These are phyloP conservation scores for Trypanosoma mega DNA, from an alignment of 208 protist species.

Conservation along the genomic window DNA sequence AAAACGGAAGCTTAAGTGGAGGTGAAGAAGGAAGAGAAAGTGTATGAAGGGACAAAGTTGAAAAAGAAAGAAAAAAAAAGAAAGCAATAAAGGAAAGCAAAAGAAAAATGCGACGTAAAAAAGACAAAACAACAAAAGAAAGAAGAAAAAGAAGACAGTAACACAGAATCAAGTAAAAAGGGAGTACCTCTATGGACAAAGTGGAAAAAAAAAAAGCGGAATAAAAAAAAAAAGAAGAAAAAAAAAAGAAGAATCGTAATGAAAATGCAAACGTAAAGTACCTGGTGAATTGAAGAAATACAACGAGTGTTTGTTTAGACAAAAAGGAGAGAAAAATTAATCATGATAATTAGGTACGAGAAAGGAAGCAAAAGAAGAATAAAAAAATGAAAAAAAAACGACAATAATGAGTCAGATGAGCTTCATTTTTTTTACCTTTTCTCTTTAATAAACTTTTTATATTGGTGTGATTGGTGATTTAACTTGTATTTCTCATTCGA, in stretches of 20 bases:
- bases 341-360: neutral
- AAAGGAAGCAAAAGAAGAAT: neutral
- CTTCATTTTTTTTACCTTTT: no score
- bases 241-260: neutral
- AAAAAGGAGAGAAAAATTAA: conserved; percentile 1
- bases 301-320: neutral
- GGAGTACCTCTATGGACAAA: neutral
- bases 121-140: neutral
- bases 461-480: no score
- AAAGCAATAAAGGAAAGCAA: neutral
- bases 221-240: neutral
- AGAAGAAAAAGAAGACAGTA: neutral
- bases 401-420: no score
- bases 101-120: neutral
- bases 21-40: no score
- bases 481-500: no score
- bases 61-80: conserved; percentile 5
- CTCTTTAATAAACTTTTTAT: no score
- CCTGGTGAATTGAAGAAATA: neutral
- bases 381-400: neutral
- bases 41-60: no score
- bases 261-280: neutral
- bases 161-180: neutral
- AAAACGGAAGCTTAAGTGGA: no score
- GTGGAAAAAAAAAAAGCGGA: neutral